Conservation (phyloP, 1,139 yeast species). For the Lodderomyces theae region DNA sequence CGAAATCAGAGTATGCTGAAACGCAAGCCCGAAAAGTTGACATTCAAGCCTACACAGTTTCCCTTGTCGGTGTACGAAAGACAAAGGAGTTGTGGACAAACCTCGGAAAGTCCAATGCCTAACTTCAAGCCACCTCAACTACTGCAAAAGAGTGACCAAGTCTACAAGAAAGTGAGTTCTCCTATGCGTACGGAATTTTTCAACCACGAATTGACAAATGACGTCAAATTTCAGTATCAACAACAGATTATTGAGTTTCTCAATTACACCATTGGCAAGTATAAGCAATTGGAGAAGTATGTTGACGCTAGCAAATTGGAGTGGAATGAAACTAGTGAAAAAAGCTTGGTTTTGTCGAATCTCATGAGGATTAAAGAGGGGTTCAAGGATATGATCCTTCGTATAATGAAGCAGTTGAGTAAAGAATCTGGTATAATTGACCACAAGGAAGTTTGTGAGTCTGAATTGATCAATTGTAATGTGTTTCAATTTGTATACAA, state of each 20-base stretch:
- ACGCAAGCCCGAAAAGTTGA: constrained; percentile 6
- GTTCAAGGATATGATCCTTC: constrained; percentile 11
- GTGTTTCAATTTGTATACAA: constrained; percentile 19
- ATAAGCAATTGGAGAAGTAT: constrained; percentile 12
- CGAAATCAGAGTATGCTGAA: not conserved
- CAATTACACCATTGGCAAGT: constrained; percentile 11
- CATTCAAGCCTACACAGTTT: constrained; percentile 4
- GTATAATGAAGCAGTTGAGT: constrained; percentile 11
- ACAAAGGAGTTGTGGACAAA: not conserved
- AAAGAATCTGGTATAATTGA: constrained; percentile 7
- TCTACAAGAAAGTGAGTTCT: constrained; percentile 7
- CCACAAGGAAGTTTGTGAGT: constrained; percentile 7
- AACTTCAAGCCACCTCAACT: not conserved
- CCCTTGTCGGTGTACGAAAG: not conserved
- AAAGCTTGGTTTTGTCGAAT: constrained; percentile 11
- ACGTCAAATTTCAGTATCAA: constrained; percentile 11
- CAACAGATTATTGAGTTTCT: constrained; percentile 13
- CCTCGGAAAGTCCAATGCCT: not conserved
- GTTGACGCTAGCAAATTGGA: constrained; percentile 5
- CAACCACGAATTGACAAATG: constrained; percentile 5
- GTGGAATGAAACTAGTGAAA: constrained; percentile 10
- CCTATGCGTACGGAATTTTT: constrained; percentile 10
- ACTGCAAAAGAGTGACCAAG: not conserved
- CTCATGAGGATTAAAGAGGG: constrained; percentile 9
- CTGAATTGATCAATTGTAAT: constrained; percentile 12